Evolutionary conservation across 108 stramenopile species (phyloP).

Genomic region (Nannochloropsis salina): DNA sequence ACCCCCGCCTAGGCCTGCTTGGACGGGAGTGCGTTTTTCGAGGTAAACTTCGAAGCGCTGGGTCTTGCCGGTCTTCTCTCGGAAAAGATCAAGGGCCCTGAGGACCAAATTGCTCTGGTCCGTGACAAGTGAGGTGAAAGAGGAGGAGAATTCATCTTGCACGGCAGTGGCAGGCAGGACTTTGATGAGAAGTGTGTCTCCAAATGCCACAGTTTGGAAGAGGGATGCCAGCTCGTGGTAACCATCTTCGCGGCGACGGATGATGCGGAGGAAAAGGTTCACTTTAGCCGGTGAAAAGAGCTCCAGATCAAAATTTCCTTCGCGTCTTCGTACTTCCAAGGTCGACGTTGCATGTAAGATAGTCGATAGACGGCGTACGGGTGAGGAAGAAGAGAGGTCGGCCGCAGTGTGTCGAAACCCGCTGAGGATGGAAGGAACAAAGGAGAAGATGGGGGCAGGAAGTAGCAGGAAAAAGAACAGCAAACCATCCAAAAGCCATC

Average conservation of each 20-base stretch:
- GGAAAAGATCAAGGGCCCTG: conserved; percentile 75
- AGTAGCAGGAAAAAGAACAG: background rate
- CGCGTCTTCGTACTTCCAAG: background rate
- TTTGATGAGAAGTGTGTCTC: conserved; percentile 69
- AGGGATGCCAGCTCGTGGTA: conserved; percentile 90
- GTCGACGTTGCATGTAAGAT: background rate
- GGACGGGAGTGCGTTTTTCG: conserved; percentile 76
- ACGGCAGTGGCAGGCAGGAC: conserved; percentile 42
- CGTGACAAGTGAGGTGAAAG: conserved; percentile 77
- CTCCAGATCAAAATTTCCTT: conserved; percentile 39
- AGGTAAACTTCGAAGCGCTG: conserved; percentile 64
- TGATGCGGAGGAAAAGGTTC: conserved; percentile 90
- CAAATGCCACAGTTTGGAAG: conserved; percentile 88
- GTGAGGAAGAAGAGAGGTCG: background rate
- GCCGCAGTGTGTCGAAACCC: background rate
- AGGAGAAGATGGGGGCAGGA: background rate
- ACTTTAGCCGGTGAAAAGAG: conserved; percentile 89
- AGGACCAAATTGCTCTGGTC: conserved; percentile 78
- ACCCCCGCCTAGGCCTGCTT: conserved; percentile 90
- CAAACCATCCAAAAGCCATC: no score
- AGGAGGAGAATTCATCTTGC: conserved; percentile 67
- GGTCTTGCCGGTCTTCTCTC: conserved; percentile 64
- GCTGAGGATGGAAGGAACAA: background rate
- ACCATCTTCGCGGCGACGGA: conserved; percentile 79
- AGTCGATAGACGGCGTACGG: background rate